Evolutionary conservation across 2,329 filamentous ascomycete species (phyloP), one percentile per base, ranked within the genome.

Genomic region (Onygenales sp.): DNA sequence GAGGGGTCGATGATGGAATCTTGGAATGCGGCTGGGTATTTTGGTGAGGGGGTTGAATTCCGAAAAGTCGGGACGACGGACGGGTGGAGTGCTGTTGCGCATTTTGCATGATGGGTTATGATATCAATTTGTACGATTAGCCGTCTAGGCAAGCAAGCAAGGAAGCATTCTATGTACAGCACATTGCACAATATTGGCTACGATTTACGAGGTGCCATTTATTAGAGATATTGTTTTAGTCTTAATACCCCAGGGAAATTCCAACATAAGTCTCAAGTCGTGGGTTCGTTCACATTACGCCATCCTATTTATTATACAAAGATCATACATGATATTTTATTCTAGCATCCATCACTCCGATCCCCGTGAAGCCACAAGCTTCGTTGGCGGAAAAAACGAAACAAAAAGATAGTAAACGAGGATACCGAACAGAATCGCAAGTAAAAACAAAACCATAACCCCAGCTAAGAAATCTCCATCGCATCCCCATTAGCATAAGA

Each of bases 21-120:
- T 2, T 98, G 93, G 93, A 83, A 86, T 60, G 83, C 88, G 57
- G 89, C 89, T 27, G 93, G 93, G 2, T 97, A 97, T 67, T 98
- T 98, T 70, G 86, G 84, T 10, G 86, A 93, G 58, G 70, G 53
- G 0, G 89, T 95, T 27, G 92, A 91, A 66, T 91, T 92, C 62
- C 79, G 83, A 58, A 75, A 71, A 56, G 78, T 73, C 6, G 81
- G 79, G 9, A 75, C 78, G 45, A 77, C 78, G 27, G 74, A 70
- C 21, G 68, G 69, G 9, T 87, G 84, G 84, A 76, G 64, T 54
- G 69, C 70, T 50, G 66, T 74, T 13, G 74, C 71, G 40, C 67
- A 66, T 49, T 85, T 84, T 68, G 69, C 73, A 37, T 46, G 42
- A 53, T 8, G 3, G 3, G 21, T 39, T 17, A 11, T 31, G 3